Percentiles rank a stretch among this genome's conserved stretches.
These are phyloP conservation scores for Tephrocybe sp. DNA, from an alignment of 768 basidiomycete genomes.

Conservation along the genomic window DNA sequence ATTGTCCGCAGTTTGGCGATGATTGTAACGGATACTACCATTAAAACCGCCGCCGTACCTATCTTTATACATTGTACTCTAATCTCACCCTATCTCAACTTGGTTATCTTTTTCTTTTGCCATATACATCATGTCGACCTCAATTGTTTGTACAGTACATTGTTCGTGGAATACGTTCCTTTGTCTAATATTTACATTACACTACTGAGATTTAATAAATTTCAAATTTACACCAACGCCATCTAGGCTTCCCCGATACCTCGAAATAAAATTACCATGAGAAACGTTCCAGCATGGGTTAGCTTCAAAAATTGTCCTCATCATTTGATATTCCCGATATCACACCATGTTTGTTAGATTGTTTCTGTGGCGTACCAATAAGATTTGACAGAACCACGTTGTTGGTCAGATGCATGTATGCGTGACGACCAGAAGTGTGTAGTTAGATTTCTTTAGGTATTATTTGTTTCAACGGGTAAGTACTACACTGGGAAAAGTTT, in stretches of 20 bases:
- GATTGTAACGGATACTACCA: conserved; percentile 37
- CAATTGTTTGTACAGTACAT: conserved; percentile 16
- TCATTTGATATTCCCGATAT: neutral
- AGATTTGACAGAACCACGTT: conserved; percentile 7
- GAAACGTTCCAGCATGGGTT: neutral
- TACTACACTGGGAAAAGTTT: neutral
- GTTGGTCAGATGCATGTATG: conserved; percentile 9
- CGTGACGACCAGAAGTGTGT: neutral
- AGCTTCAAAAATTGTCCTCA: neutral
- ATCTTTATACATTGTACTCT: neutral
- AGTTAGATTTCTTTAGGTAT: neutral
- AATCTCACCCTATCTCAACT: neutral
- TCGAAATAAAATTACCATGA: neutral
- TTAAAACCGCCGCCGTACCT: conserved; percentile 17
- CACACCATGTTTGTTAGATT: neutral
- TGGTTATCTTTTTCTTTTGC: neutral
- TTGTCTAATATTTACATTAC: conserved; percentile 6
- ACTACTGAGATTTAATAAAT: neutral
- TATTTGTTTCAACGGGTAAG: conserved; percentile 2
- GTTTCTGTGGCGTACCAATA: conserved; percentile 16
- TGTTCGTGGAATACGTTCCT: conserved; percentile 10
- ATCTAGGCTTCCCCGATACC: too few relatives aligned
- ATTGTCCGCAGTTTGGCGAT: conserved; percentile 45
- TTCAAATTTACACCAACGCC: neutral
- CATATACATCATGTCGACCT: conserved; percentile 4